These are phyloP conservation scores for Ophiocordyceps camponoti-rufipedis DNA, from an alignment of 2,329 filamentous ascomycete genomes.

Conservation along the genomic window DNA sequence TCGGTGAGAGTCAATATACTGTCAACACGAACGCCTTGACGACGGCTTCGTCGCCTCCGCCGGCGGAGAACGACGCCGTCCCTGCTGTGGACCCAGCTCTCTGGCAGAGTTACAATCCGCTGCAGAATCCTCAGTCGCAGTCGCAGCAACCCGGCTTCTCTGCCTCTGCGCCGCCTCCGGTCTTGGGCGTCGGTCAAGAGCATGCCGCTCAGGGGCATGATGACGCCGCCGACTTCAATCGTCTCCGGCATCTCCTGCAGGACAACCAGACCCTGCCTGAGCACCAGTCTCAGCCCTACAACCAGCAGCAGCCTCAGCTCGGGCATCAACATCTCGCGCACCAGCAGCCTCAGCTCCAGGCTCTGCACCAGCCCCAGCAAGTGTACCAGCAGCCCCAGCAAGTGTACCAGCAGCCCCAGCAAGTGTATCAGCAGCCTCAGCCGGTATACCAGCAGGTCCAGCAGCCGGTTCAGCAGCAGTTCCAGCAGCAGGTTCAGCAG, in stretches of 20 bases:
- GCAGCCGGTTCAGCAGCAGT: neutral
- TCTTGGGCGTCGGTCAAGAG: too few species aligned
- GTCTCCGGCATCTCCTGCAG: neutral
- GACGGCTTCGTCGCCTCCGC: neutral
- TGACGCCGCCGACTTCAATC: neutral
- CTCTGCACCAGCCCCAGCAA: too few species aligned
- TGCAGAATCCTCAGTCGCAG: too few species aligned
- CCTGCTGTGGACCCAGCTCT: too few species aligned
- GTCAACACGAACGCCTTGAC: neutral
- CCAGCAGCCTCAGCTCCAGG: too few species aligned
- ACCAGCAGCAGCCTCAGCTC: too few species aligned
- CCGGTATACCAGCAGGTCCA: too few species aligned
- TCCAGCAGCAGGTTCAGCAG: neutral
- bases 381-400: neutral
- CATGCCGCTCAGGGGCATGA: too few species aligned
- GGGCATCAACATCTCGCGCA: too few species aligned
- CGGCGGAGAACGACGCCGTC: neutral
- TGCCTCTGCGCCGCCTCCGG: too few species aligned
- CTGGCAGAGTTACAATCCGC: neutral
- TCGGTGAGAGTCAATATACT: neutral
- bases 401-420: too few species aligned
- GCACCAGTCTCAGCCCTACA: neutral
- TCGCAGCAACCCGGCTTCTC: too few species aligned
- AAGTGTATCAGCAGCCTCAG: neutral
- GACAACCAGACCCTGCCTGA: neutral